Evolutionary conservation across 768 basidiomycete genomes (phyloP).

Genomic region (Leucocoprinus leucothites): DNA sequence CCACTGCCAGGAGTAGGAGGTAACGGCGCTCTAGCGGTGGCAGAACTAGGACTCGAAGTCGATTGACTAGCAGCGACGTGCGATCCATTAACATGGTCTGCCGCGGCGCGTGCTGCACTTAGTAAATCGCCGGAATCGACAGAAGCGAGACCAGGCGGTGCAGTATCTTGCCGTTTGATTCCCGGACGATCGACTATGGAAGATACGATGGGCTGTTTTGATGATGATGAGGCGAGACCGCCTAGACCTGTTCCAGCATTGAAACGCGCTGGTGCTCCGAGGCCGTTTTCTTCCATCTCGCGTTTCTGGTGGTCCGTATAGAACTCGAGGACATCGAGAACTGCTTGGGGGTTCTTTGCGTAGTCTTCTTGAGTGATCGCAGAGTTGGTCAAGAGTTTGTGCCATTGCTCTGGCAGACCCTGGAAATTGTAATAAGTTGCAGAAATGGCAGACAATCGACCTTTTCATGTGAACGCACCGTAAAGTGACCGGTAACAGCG

Average conservation of each 20-base stretch:
- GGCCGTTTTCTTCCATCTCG: constrained; percentile 63
- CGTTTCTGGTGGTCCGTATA: constrained; percentile 97
- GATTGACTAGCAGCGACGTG: constrained; percentile 34
- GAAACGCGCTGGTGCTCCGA: constrained; percentile 72
- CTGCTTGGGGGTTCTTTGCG: constrained; percentile 94
- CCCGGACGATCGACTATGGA: constrained; percentile 19
- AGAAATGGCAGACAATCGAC: neutral
- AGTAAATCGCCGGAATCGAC: constrained; percentile 39
- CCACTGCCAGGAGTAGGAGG: constrained; percentile 19
- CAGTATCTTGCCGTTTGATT: constrained; percentile 38
- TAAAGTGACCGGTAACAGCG: constrained; percentile 90
- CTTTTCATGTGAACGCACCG: constrained; percentile 49
- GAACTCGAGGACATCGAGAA: constrained; percentile 96
- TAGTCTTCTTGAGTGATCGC: constrained; percentile 99
- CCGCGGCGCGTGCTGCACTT: constrained; percentile 54
- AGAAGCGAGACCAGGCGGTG: constrained; percentile 37
- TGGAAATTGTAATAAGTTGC: constrained; percentile 24
- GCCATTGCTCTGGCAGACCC: constrained; percentile 99
- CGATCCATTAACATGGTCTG: constrained; percentile 59
- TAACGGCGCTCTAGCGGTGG: neutral
- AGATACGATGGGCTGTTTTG: constrained; percentile 29
- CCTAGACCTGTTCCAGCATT: constrained; percentile 91
- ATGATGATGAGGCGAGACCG: constrained; percentile 44
- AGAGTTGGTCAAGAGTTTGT: constrained; percentile 91
- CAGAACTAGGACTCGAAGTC: constrained; percentile 18